phyloP scores from a whole-genome alignment of 2,329 filamentous ascomycete species.

The Clonostachys solani region DNA sequence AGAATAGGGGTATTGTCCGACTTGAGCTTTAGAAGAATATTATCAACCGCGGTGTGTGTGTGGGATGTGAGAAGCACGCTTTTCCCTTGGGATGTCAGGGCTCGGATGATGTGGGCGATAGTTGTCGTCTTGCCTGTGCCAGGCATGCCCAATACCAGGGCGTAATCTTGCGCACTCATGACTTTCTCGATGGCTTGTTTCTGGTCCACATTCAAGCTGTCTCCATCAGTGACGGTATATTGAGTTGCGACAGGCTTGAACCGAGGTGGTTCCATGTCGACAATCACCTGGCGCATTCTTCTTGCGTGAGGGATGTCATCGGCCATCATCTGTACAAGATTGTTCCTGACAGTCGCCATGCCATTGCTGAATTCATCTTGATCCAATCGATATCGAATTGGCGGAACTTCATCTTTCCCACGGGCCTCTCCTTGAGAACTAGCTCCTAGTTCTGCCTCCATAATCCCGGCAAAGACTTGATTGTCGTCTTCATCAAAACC shows the following conservation, averaged over 20 bases:
- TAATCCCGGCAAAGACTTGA: slow-evolving; percentile 86
- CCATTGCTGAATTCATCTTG: slow-evolving; percentile 99
- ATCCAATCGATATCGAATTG: slow-evolving; percentile 77
- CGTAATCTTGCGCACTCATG: slow-evolving; percentile 92
- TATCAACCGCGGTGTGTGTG: slow-evolving; percentile 96
- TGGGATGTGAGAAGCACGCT: slow-evolving; percentile 92
- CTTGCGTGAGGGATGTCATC: slow-evolving; percentile 66
- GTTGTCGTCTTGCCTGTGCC: slow-evolving; percentile 98
- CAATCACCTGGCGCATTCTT: slow-evolving; percentile 73
- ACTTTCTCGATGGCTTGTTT: slow-evolving; percentile 85
- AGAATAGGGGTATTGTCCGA: slow-evolving; percentile 74
- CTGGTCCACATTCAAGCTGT: slow-evolving; percentile 82
- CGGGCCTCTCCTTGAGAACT: slow-evolving; percentile 45
- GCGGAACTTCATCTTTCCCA: slow-evolving; percentile 45
- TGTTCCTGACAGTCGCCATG: slow-evolving; percentile 92
- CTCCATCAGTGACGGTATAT: slow-evolving; percentile 57
- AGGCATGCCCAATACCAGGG: slow-evolving; percentile 96
- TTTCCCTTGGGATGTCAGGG: slow-evolving; percentile 83
- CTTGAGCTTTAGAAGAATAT: slow-evolving; percentile 89
- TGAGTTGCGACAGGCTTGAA: slow-evolving; percentile 67
- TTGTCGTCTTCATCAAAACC: slow-evolving; percentile 75
- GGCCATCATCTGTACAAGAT: slow-evolving; percentile 88
- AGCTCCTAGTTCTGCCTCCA: slow-evolving; percentile 68
- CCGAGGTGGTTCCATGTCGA: slow-evolving; percentile 68
- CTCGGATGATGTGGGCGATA: slow-evolving; percentile 93